Conservation (phyloP, 139 green algal species). For the Chlamydomonas eustigma region DNA sequence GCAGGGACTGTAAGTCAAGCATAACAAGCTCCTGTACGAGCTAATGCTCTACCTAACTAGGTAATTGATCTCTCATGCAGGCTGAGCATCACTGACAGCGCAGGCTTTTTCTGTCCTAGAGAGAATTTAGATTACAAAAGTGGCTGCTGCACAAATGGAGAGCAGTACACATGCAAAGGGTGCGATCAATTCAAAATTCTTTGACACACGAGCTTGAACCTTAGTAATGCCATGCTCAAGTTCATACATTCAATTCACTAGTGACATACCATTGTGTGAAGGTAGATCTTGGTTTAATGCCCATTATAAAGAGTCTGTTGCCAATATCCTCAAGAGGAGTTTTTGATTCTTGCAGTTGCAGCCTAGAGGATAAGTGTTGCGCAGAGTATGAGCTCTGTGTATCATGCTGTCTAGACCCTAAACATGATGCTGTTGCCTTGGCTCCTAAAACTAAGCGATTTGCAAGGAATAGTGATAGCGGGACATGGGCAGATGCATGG, state of each 20-base stretch:
- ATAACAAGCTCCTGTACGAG: not conserved
- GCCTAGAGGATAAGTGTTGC: slow-evolving; percentile 62
- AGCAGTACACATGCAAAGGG: slow-evolving; percentile 46
- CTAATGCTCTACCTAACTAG: not conserved
- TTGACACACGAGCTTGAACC: not conserved
- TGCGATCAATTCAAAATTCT: slow-evolving; percentile 3
- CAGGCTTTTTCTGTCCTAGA: slow-evolving; percentile 52
- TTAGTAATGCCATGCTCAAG: not conserved
- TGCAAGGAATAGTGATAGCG: slow-evolving; percentile 45
- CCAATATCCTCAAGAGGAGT: not conserved
- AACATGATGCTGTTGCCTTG: slow-evolving; percentile 30
- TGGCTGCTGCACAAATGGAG: slow-evolving; percentile 59
- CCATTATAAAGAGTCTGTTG: not conserved
- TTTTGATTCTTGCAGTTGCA: slow-evolving; percentile 47
- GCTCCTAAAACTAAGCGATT: slow-evolving; percentile 25
- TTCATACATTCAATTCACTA: not conserved
- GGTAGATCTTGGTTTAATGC: not conserved
- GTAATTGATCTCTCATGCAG: slow-evolving; percentile 20
- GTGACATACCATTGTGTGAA: not conserved
- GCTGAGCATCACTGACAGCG: slow-evolving; percentile 51
- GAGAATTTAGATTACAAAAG: slow-evolving; percentile 41
- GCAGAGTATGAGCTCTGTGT: slow-evolving; percentile 71
- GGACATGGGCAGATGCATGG: slow-evolving; percentile 54
- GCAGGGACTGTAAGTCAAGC: slow-evolving; percentile 20
- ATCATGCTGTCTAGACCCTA: slow-evolving; percentile 70